Percentiles rank a stretch among this genome's conserved stretches.
Evolutionary conservation across 192 early-diverging fungal genomes (phyloP).

Genomic region (Coemansia sp.): DNA sequence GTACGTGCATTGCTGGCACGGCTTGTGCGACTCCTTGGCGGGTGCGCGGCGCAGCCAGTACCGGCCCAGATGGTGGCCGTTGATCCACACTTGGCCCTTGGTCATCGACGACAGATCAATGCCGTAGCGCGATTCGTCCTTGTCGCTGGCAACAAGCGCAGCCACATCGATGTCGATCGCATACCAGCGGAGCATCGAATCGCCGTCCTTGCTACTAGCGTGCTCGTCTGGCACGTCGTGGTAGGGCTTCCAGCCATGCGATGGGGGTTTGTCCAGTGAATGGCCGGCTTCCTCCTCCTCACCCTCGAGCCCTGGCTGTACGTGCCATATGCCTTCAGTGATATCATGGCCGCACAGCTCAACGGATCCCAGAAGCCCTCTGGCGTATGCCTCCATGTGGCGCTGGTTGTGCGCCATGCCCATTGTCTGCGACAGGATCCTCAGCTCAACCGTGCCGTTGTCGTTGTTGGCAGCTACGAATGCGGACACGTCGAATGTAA

Average conservation of each 20-base stretch:
- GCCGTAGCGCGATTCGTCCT: slow-evolving; percentile 13
- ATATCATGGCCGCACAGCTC: slow-evolving; percentile 37
- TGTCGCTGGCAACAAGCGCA: slow-evolving; percentile 12
- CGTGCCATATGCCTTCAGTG: slow-evolving; percentile 28
- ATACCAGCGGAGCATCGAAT: slow-evolving; percentile 25
- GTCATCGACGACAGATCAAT: slow-evolving; percentile 49
- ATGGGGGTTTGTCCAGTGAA: not conserved
- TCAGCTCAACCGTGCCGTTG: slow-evolving; percentile 5
- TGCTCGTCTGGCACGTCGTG: not conserved
- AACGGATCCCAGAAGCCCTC: slow-evolving; percentile 38
- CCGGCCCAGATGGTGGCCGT: slow-evolving; percentile 46
- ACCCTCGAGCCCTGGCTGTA: slow-evolving; percentile 28
- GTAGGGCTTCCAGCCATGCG: not conserved
- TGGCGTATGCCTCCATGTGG: slow-evolving; percentile 39
- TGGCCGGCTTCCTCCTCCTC: not conserved
- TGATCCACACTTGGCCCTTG: slow-evolving; percentile 49
- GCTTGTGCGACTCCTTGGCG: slow-evolving; percentile 8
- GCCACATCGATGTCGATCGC: slow-evolving; percentile 23
- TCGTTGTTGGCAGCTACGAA: not conserved
- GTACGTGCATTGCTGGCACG: slow-evolving; percentile 36
- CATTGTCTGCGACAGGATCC: slow-evolving; percentile 48
- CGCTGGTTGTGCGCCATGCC: slow-evolving; percentile 42
- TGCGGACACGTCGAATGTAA: slow-evolving; percentile 17
- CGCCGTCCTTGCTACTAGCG: too few relatives aligned
- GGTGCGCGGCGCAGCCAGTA: slow-evolving; percentile 47